Base-by-base conservation (phyloP, 139 green algal genomes). In the Mychonastes homosphaera region DNA sequence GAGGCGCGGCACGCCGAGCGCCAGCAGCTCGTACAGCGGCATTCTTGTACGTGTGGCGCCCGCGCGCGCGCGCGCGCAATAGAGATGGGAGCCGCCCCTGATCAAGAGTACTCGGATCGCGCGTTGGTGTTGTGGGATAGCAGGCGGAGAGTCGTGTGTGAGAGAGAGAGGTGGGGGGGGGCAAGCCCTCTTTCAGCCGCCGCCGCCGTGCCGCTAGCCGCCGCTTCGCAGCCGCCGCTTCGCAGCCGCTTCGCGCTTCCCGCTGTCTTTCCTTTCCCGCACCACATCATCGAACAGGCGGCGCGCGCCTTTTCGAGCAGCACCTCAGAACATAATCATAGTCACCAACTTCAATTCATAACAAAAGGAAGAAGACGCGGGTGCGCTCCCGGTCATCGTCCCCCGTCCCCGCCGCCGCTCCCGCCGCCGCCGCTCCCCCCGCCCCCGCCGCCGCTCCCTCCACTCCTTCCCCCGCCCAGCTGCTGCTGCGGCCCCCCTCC, bases 21-120 rank as follows among this genome's bases (percentile, higher is more conserved):
- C 84, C 19, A 94, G 79, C 26, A 94, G 62, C 66, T 93, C 80
- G 44, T 94, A 94, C 16, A 93, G 51, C 1, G 85, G 85, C 85
- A 91, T 94, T 5, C 2, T 59, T 29, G 39, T n/a, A n/a, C n/a
- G n/a, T n/a, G n/a, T n/a, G n/a, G n/a, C n/a, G n/a, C n/a, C n/a
- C n/a, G n/a, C n/a, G n/a, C n/a, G n/a, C n/a, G n/a, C n/a, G n/a
- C n/a, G n/a, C n/a, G n/a, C n/a, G n/a, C n/a, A n/a, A n/a, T n/a
- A n/a, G n/a, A n/a, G n/a, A n/a, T n/a, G n/a, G n/a, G n/a, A n/a
- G n/a, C n/a, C n/a, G n/a, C n/a, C n/a, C n/a, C n/a, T n/a, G n/a
- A n/a, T n/a, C n/a, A n/a, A n/a, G n/a, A n/a, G n/a, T n/a, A n/a
- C n/a, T n/a, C n/a, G n/a, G n/a, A n/a, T n/a, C n/a, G n/a, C n/a